Percentiles rank a stretch among this genome's conserved stretches.
phyloP scores from a whole-genome alignment of 768 basidiomycete genomes.

The Tricholomella constricta region DNA sequence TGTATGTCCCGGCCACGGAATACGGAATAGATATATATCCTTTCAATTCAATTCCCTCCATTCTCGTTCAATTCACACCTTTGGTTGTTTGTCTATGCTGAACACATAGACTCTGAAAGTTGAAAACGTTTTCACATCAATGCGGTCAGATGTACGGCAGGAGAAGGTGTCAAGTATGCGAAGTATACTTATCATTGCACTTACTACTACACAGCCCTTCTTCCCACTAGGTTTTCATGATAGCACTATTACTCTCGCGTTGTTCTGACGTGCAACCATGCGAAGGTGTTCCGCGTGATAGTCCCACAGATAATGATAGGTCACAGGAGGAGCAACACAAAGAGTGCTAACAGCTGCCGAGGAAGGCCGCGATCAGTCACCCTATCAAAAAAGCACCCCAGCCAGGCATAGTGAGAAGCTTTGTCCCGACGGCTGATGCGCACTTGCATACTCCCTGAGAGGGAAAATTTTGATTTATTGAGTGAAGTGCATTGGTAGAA shows the following conservation, averaged over 20 bases:
- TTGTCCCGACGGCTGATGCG: no score
- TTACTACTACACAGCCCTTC: background rate
- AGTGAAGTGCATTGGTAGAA: conserved; percentile 37
- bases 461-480: conserved; percentile 22
- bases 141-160: no score
- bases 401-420: no score
- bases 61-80: background rate
- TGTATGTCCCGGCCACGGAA: background rate
- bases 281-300: conserved; percentile 40
- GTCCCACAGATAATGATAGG: conserved; percentile 64
- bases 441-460: conserved; percentile 62
- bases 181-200: no score
- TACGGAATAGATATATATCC: background rate
- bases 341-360: conserved; percentile 70
- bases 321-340: conserved; percentile 62
- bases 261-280: background rate
- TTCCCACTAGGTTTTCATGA: background rate
- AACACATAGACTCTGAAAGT: no score
- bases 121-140: no score
- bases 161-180: no score
- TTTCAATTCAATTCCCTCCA: background rate
- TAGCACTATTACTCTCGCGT: background rate
- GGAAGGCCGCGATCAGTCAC: conserved; percentile 63
- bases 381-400: no score
- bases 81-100: no score